These are phyloP conservation scores for Fusarium austroafricanum DNA, from an alignment of 2,329 filamentous ascomycete genomes.

Conservation along the genomic window DNA sequence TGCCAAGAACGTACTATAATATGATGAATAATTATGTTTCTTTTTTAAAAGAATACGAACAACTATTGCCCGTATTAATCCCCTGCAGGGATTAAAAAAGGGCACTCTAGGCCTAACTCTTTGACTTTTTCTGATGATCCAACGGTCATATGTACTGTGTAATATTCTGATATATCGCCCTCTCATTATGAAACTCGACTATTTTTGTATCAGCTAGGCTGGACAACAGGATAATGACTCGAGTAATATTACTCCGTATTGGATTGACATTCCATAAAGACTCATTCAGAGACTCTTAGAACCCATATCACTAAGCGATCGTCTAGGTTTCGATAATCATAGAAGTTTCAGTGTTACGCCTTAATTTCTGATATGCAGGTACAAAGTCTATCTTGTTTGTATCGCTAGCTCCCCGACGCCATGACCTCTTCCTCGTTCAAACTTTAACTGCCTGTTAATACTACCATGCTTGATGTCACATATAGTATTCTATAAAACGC, in stretches of 20 bases:
- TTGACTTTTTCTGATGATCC: not conserved
- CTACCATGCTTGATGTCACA: not conserved
- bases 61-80: not conserved
- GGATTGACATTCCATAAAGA: not conserved
- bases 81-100: not conserved
- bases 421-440: not conserved
- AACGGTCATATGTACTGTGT: not conserved
- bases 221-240: not conserved
- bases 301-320: not conserved
- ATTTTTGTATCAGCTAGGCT: not conserved
- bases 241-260: not conserved
- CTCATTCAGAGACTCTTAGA: no score
- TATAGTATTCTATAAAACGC: no score
- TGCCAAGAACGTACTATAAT: not conserved
- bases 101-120: not conserved
- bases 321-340: not conserved
- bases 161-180: not conserved
- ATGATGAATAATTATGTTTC: not conserved
- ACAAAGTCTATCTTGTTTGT: slow-evolving; percentile 11
- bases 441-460: not conserved
- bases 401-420: not conserved
- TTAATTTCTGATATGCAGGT: slow-evolving; percentile 18
- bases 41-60: not conserved
- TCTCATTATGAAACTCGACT: not conserved
- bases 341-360: not conserved